Percentiles rank a stretch among this genome's conserved stretches.
phyloP scores from a whole-genome alignment of 805 yeast genomes.

The Spencermartinsiella europaea region DNA sequence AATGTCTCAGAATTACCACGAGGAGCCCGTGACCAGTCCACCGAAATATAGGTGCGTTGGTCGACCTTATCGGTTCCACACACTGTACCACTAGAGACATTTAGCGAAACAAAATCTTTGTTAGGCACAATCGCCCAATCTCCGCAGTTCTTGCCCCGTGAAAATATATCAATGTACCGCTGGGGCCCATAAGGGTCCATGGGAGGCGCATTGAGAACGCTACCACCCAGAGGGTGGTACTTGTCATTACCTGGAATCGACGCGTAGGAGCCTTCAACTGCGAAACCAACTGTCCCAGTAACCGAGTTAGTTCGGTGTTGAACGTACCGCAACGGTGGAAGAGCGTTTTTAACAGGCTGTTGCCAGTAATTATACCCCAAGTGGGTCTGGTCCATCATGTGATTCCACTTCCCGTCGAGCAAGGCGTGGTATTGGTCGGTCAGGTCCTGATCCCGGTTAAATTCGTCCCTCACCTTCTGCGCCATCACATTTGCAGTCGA shows the following conservation, averaged over 20 bases:
- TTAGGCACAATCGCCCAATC: conserved; percentile 10
- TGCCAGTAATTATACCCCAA: conserved; percentile 16
- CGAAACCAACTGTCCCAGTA: conserved; percentile 6
- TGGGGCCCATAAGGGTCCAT: conserved; percentile 7
- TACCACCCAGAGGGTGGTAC: conserved; percentile 7
- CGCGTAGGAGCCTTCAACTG: conserved; percentile 7
- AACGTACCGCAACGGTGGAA: conserved; percentile 7
- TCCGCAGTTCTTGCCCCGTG: too few species aligned
- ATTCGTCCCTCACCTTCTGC: neutral
- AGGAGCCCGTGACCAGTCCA: too few species aligned
- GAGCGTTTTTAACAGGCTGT: conserved; percentile 12
- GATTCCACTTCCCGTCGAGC: conserved; percentile 17
- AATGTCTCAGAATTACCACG: too few species aligned
- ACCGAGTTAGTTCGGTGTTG: conserved; percentile 1
- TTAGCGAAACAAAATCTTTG: conserved; percentile 6
- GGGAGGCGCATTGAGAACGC: conserved; percentile 4
- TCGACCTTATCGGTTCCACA: conserved; percentile 8
- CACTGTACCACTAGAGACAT: conserved; percentile 11
- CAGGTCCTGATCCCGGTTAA: conserved; percentile 7
- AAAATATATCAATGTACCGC: conserved; percentile 12
- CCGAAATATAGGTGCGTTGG: conserved; percentile 5
- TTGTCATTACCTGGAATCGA: conserved; percentile 13
- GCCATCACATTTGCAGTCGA: conserved; percentile 10
- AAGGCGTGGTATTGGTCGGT: conserved; percentile 11
- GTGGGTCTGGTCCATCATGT: conserved; percentile 18